These are phyloP conservation scores for Pythium utonaiense DNA, from an alignment of 352 stramenopile species.

Conservation along the genomic window DNA sequence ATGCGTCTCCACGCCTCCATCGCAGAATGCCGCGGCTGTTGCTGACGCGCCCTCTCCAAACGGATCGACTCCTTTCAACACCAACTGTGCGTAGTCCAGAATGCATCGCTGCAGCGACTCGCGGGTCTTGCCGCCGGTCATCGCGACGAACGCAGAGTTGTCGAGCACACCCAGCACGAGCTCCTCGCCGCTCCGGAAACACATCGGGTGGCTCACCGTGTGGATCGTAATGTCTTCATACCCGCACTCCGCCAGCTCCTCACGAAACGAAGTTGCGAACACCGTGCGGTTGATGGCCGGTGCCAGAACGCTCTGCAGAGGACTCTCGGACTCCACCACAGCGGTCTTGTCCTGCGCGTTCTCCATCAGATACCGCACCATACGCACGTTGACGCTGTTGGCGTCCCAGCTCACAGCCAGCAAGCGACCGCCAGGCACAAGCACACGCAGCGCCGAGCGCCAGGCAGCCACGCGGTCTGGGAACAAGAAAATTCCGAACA, in stretches of 20 bases:
- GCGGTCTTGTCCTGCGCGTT: conserved; percentile 2
- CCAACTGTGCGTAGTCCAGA: conserved; percentile 15
- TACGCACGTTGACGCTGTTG: conserved; percentile 10
- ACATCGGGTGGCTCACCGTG: conserved; percentile 11
- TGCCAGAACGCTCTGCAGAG: background rate
- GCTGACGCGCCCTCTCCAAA: background rate
- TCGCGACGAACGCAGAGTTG: background rate
- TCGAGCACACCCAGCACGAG: conserved; percentile 6
- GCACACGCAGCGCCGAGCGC: conserved; percentile 12
- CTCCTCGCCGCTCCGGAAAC: conserved; percentile 17
- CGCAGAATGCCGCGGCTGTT: background rate
- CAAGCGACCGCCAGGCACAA: conserved; percentile 7
- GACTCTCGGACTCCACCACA: no score
- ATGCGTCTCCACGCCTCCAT: background rate
- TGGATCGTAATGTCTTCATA: conserved; percentile 13
- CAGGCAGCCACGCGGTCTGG: conserved; percentile 14
- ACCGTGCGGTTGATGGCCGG: conserved; percentile 13
- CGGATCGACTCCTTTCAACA: conserved; percentile 13
- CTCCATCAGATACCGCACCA: conserved; percentile 2
- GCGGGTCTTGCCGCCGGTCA: conserved; percentile 2
- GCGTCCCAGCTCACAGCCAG: conserved; percentile 20
- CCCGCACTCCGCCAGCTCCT: conserved; percentile 15
- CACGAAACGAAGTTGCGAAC: conserved; percentile 5
- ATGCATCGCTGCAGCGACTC: conserved; percentile 2
- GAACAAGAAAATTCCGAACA: conserved; percentile 20